Percentiles rank a stretch among this genome's conserved stretches.
These are phyloP conservation scores for Spathaspora gorwiae DNA, from an alignment of 805 yeast species.

Conservation along the genomic window DNA sequence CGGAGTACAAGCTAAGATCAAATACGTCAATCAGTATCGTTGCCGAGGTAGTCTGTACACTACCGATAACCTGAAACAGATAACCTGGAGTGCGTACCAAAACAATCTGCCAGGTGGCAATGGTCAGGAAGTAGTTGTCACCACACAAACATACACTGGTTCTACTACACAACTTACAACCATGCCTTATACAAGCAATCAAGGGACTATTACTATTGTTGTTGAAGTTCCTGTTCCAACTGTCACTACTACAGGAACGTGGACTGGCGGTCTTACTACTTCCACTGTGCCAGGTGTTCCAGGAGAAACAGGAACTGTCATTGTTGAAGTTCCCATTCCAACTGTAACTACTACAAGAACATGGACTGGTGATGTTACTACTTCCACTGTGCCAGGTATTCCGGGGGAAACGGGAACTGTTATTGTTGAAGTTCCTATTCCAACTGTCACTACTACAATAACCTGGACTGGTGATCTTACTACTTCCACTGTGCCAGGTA, in stretches of 20 bases:
- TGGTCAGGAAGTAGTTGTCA: conserved; percentile 11
- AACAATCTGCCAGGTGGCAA: conserved; percentile 7
- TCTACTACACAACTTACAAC: conserved; percentile 16
- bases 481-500: too few relatives aligned
- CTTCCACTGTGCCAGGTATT: too few relatives aligned
- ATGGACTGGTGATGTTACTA: too few relatives aligned
- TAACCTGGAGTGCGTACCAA: conserved; percentile 4
- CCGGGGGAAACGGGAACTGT: too few relatives aligned
- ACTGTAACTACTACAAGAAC: too few relatives aligned
- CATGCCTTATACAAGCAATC: conserved; percentile 10
- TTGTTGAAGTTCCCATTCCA: too few relatives aligned
- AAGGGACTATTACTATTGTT: conserved; percentile 18
- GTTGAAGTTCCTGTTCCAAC: conserved; percentile 17
- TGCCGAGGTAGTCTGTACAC: conserved; percentile 6
- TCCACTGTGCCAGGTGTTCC: conserved; percentile 5
- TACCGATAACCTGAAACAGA: conserved; percentile 7
- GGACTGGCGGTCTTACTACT: conserved; percentile 7
- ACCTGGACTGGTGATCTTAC: too few relatives aligned
- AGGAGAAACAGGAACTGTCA: conserved; percentile 17
- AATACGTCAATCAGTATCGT: conserved; percentile 8
- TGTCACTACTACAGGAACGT: conserved; percentile 13
- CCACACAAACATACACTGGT: conserved; percentile 18
- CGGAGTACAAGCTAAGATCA: conserved; percentile 8
- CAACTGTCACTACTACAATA: too few relatives aligned
- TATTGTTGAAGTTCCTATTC: too few relatives aligned